phyloP scores from a whole-genome alignment of 495 filamentous ascomycete species.

The Penicillium daleae region DNA sequence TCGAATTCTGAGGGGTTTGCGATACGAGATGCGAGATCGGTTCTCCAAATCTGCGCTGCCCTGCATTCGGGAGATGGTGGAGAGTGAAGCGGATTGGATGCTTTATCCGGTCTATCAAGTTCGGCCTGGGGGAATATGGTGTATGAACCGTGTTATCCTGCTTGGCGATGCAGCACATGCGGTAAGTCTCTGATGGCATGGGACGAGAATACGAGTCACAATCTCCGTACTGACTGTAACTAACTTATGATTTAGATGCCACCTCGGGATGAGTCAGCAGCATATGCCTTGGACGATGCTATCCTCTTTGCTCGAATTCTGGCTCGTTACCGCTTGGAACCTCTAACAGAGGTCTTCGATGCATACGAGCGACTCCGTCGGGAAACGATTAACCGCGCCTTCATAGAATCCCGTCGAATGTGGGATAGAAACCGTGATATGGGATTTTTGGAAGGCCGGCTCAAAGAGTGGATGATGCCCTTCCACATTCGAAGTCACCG shows the following conservation, averaged over 20 bases:
- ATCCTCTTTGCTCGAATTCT: slow-evolving; percentile 60
- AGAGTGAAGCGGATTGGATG: slow-evolving; percentile 54
- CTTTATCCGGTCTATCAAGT: slow-evolving; percentile 65
- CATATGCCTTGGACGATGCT: slow-evolving; percentile 64
- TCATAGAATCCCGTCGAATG: slow-evolving; percentile 53
- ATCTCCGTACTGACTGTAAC: no score
- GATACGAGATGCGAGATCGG: slow-evolving; percentile 47
- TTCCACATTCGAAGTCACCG: slow-evolving; percentile 35
- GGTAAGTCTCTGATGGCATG: slow-evolving; percentile 40
- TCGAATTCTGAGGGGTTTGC: slow-evolving; percentile 46
- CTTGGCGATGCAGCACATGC: slow-evolving; percentile 65
- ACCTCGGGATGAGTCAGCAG: slow-evolving; percentile 63
- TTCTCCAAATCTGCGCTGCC: slow-evolving; percentile 49
- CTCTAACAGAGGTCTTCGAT: slow-evolving; percentile 50
- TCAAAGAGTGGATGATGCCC: slow-evolving; percentile 45
- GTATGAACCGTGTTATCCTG: slow-evolving; percentile 51
- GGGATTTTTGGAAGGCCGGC: slow-evolving; percentile 41
- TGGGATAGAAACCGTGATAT: slow-evolving; percentile 49
- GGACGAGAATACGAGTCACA: no score
- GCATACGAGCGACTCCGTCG: slow-evolving; percentile 56
- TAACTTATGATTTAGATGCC: no score
- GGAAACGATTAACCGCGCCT: slow-evolving; percentile 53
- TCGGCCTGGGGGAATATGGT: slow-evolving; percentile 53
- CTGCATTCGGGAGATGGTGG: slow-evolving; percentile 54
- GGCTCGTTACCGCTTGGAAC: slow-evolving; percentile 37